phyloP scores from a whole-genome alignment of 768 basidiomycete species.

The Scleroderma bovista region DNA sequence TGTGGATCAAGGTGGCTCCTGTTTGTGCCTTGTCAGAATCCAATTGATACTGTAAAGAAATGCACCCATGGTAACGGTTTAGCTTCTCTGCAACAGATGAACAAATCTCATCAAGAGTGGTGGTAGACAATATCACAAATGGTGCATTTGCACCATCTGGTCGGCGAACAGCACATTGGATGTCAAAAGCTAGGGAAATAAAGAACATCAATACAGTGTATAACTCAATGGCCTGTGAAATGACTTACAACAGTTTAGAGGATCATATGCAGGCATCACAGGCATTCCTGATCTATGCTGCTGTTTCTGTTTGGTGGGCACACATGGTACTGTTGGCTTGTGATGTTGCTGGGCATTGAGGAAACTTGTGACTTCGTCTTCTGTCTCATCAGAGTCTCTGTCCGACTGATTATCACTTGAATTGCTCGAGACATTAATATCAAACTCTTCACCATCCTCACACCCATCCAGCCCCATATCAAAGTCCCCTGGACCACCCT shows the following conservation, averaged over 20 bases:
- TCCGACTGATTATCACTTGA: too few species aligned
- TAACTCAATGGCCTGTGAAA: neutral
- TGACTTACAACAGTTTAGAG: neutral
- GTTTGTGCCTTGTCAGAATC: constrained; percentile 3
- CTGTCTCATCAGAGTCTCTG: too few species aligned
- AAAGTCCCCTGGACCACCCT: too few species aligned
- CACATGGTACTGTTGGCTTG: too few species aligned
- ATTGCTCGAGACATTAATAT: too few species aligned
- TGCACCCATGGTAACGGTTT: neutral
- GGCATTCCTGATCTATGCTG: too few species aligned
- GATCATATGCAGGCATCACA: neutral
- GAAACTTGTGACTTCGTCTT: too few species aligned
- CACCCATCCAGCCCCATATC: too few species aligned
- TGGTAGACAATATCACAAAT: constrained; percentile 2
- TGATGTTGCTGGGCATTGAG: too few species aligned
- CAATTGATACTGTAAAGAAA: constrained; percentile 1
- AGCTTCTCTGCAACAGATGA: constrained; percentile 1
- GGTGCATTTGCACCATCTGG: neutral
- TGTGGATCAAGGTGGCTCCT: neutral
- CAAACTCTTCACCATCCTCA: too few species aligned
- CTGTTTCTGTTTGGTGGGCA: too few species aligned
- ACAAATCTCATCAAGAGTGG: neutral
- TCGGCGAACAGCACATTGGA: neutral
- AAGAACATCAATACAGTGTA: neutral
- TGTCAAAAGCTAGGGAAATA: neutral